Conservation (phyloP, 2,329 filamentous ascomycete genomes). For the Alternaria novae-zelandiae region DNA sequence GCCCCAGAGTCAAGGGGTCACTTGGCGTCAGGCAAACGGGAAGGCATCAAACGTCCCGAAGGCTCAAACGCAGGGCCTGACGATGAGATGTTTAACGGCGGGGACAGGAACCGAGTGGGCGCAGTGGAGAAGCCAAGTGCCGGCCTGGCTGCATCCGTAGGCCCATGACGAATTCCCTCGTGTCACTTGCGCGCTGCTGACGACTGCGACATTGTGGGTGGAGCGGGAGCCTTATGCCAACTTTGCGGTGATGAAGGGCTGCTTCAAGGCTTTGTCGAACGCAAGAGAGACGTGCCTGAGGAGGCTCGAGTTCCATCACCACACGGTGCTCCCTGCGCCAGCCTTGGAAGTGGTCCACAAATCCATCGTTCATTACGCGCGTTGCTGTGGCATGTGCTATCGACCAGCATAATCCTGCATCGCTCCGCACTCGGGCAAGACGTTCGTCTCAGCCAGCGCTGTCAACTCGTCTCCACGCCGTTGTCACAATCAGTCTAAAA, state of each 20-base stretch:
- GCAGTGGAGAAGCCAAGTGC: constrained; percentile 14
- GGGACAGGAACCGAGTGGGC: constrained; percentile 6
- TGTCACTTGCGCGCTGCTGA: constrained; percentile 3
- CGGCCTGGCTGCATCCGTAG: constrained; percentile 17
- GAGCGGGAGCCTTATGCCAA: constrained; percentile 1
- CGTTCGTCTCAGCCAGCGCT: constrained; percentile 16
- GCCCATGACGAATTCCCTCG: background rate
- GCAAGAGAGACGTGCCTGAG: constrained; percentile 8
- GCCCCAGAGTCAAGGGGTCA: constrained; percentile 26
- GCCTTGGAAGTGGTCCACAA: background rate
- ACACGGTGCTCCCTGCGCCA: constrained; percentile 7
- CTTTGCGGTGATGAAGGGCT: background rate
- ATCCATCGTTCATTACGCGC: constrained; percentile 8
- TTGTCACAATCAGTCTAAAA: constrained; percentile 1
- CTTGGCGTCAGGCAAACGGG: constrained; percentile 35
- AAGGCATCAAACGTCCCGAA: constrained; percentile 32
- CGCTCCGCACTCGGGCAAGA: constrained; percentile 11
- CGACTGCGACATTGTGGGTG: background rate
- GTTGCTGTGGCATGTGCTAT: constrained; percentile 11
- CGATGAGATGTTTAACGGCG: constrained; percentile 26
- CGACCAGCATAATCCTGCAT: constrained; percentile 8
- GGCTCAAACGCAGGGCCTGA: constrained; percentile 28
- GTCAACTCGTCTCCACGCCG: constrained; percentile 2
- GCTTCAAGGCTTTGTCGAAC: constrained; percentile 1
- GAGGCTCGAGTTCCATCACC: constrained; percentile 5